Conservation (phyloP, 352 stramenopile species). For the Elongisporangium senticosum region DNA sequence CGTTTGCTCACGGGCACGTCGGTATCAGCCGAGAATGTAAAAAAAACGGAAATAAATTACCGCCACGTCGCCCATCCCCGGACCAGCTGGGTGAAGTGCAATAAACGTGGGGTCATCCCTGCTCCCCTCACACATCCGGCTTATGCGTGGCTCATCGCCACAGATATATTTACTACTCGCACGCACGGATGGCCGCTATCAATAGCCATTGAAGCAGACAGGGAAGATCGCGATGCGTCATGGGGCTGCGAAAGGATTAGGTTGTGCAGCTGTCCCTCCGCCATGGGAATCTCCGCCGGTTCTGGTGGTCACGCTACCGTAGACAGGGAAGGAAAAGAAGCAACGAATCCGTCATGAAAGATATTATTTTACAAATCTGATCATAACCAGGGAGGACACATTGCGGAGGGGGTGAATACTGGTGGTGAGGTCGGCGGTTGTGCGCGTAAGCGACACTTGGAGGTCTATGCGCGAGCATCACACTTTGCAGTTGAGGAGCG, state of each 20-base stretch:
- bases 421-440: not conserved
- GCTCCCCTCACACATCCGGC: not conserved
- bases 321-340: not conserved
- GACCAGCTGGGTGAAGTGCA: not conserved
- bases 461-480: not conserved
- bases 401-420: not conserved
- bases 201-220: not conserved
- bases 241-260: not conserved
- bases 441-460: not conserved
- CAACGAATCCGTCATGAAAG: not conserved
- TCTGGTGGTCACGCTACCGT: not conserved
- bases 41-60: conserved; percentile 6
- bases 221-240: not conserved
- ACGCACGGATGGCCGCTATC: not conserved
- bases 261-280: not conserved
- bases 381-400: not conserved
- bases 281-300: not conserved
- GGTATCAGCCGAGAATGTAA: not conserved
- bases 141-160: not conserved
- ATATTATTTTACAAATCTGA: not conserved
- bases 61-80: not conserved
- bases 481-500: not conserved
- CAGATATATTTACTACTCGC: not conserved
- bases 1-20: conserved; percentile 9
- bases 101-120: not conserved